Percentiles rank a stretch among this genome's conserved stretches.
These are phyloP conservation scores for Malassezia dermatis DNA, from an alignment of 1,284 basidiomycete species.

Conservation along the genomic window DNA sequence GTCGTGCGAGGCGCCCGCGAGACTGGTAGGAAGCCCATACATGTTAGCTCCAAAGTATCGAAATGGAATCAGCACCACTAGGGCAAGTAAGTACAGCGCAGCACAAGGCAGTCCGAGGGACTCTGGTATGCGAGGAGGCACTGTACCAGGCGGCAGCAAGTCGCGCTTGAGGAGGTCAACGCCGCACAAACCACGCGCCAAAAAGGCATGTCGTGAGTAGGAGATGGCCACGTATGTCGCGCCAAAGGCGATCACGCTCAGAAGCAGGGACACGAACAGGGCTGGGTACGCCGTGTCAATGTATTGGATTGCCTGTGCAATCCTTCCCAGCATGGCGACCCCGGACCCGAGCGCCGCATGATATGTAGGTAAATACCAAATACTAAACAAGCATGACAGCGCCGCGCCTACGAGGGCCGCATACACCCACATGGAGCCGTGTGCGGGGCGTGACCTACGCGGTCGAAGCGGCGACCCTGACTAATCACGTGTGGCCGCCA, in stretches of 20 bases:
- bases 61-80: constrained; percentile 51
- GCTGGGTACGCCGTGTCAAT: constrained; percentile 13
- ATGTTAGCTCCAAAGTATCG: constrained; percentile 31
- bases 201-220: constrained; percentile 27
- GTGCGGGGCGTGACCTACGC: background rate
- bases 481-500: constrained; percentile 7
- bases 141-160: background rate
- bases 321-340: background rate
- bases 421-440: background rate
- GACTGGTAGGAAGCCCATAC: background rate
- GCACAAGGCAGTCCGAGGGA: constrained; percentile 83
- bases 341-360: background rate
- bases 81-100: constrained; percentile 69
- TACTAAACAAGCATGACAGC: background rate
- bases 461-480: background rate
- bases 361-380: background rate
- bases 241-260: constrained; percentile 24
- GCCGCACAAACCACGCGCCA: constrained; percentile 32
- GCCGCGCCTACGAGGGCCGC: background rate
- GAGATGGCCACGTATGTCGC: constrained; percentile 21
- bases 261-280: constrained; percentile 14
- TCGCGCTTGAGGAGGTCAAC: constrained; percentile 36
- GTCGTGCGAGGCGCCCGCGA: constrained; percentile 6
- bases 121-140: constrained; percentile 62
- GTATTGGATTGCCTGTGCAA: background rate